phyloP scores from a whole-genome alignment of 768 basidiomycete genomes.

The Tulasnella calospora region DNA sequence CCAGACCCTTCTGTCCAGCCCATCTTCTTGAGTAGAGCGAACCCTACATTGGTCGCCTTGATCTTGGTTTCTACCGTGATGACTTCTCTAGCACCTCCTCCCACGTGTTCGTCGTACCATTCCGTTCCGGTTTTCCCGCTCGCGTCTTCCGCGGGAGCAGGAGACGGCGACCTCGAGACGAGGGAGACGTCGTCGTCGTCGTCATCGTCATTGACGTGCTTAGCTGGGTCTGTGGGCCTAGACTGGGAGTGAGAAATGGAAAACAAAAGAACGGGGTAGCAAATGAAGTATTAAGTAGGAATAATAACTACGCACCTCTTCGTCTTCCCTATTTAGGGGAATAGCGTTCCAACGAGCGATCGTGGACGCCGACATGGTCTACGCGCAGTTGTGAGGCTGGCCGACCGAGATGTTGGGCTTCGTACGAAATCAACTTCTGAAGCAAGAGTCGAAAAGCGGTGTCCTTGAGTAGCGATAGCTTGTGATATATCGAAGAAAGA shows the following conservation, averaged over 20 bases:
- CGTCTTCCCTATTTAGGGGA: constrained; percentile 43
- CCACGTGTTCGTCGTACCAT: constrained; percentile 64
- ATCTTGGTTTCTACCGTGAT: constrained; percentile 80
- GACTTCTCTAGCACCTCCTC: constrained; percentile 50
- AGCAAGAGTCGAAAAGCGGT: background rate
- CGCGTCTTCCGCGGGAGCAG: constrained; percentile 41
- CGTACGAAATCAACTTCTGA: background rate
- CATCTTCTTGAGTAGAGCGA: constrained; percentile 70
- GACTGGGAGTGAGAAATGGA: constrained; percentile 49
- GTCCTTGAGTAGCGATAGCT: background rate
- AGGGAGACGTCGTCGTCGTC: constrained; percentile 67
- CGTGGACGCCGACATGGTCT: constrained; percentile 57
- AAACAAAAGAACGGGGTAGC: constrained; percentile 40
- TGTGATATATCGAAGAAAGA: background rate
- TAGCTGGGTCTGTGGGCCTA: constrained; percentile 36
- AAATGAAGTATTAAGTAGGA: constrained; percentile 40
- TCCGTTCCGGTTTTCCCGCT: constrained; percentile 48
- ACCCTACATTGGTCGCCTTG: constrained; percentile 73
- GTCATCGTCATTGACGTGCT: constrained; percentile 44
- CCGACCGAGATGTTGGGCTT: background rate
- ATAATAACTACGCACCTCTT: constrained; percentile 56
- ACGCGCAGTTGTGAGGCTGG: background rate
- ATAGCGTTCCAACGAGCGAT: constrained; percentile 73
- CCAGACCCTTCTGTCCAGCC: constrained; percentile 80
- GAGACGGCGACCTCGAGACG: constrained; percentile 74